Base-by-base conservation (phyloP, 2,329 filamentous ascomycete species). In the Sphaerostilbella broomeana region DNA sequence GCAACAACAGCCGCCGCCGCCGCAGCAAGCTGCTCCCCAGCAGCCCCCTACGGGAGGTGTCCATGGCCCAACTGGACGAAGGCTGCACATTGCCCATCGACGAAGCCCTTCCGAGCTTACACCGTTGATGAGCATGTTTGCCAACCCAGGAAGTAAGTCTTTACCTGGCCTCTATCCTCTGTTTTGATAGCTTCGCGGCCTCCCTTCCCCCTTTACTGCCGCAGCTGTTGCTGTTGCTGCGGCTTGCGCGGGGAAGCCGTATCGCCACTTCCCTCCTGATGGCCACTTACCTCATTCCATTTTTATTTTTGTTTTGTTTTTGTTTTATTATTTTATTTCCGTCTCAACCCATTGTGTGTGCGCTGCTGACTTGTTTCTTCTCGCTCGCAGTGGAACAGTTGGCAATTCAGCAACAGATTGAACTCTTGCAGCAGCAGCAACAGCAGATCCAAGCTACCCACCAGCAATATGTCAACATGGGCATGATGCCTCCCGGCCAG, bases 381-480 rank as follows among this genome's bases (percentile, higher is more conserved):
- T 25, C 22, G 12, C 43, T 27, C 42, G 34, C 55, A 94, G 89
- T 95, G 86, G 90, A 95, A 72, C 89, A 95, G 76, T 79, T 95
- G 60, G 87, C 87, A 60, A 89, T 97, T 61, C 89, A 95, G 69
- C 90, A 95, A 71, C 90, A 97, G 68, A 95, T 97, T 59, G 90
- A 97, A 68, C 77, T 94, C 60, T 75, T 97, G 58, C 90, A 97
- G 70, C 88, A 95, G 63, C 92, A 97, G 64, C 92, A 97, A 63
- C 89, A 97, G 65, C 89, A 95, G 62, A 94, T 97, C 59, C 86
- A 94, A 67, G 87, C 87, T 54, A 92, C 87, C 49, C 88, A 95
- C 59, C 89, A 95, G 67, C 90, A 97, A 68, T 95, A 95, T 71
- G 84, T 95, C 56, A 95, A 92, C 64, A 89, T 95, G 85, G 87